These are phyloP conservation scores for Ascochyta pisi DNA, from an alignment of 2,329 filamentous ascomycete genomes.

Conservation along the genomic window DNA sequence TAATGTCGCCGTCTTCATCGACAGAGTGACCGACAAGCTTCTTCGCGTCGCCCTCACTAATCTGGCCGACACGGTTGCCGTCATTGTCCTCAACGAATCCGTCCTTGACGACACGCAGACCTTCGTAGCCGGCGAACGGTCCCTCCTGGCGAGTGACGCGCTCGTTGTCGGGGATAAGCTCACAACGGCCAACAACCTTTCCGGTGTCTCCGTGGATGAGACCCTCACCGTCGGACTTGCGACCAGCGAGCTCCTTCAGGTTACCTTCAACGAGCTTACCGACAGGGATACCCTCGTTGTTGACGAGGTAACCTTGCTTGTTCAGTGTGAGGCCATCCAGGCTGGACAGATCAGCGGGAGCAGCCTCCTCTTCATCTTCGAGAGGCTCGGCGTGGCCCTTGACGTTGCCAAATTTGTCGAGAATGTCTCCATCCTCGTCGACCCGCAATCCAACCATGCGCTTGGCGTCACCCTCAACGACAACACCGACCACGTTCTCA, in stretches of 20 bases:
- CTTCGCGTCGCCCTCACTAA: slow-evolving; percentile 75
- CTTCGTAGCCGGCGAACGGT: slow-evolving; percentile 71
- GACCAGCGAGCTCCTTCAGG: slow-evolving; percentile 62
- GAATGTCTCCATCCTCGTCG: slow-evolving; percentile 68
- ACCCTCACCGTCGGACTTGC: slow-evolving; percentile 62
- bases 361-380: slow-evolving; percentile 54
- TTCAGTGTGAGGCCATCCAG: slow-evolving; percentile 63
- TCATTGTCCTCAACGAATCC: slow-evolving; percentile 78
- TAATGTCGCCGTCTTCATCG: slow-evolving; percentile 82
- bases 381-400: slow-evolving; percentile 66
- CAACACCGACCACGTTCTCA: slow-evolving; percentile 59
- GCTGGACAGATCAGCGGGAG: slow-evolving; percentile 58
- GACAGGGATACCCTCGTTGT: slow-evolving; percentile 60
- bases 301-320: slow-evolving; percentile 65
- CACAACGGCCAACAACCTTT: slow-evolving; percentile 63
- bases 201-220: slow-evolving; percentile 63
- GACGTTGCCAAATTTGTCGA: slow-evolving; percentile 67
- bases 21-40: slow-evolving; percentile 74
- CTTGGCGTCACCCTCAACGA: slow-evolving; percentile 66
- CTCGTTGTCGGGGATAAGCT: slow-evolving; percentile 64
- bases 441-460: slow-evolving; percentile 65
- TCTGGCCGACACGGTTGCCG: slow-evolving; percentile 75
- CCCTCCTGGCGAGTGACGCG: slow-evolving; percentile 66
- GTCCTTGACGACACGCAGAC: slow-evolving; percentile 71
- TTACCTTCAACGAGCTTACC: slow-evolving; percentile 64